Evolutionary conservation across 2,329 filamentous ascomycete genomes (phyloP).

Genomic region (Diaporthe citriasiana): DNA sequence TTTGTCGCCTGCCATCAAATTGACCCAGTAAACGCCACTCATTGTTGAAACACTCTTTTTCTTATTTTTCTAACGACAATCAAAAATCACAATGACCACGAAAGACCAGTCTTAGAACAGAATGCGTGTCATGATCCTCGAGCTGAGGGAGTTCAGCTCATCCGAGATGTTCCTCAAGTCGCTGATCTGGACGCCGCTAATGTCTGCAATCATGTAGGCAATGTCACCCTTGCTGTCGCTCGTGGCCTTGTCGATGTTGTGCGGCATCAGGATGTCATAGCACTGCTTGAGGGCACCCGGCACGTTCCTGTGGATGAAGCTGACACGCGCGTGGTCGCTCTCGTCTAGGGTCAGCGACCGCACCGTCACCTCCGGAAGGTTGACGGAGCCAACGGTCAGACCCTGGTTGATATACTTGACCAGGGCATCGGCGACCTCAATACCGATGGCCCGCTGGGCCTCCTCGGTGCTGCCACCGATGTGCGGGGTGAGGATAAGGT

Average conservation of each 20-base stretch:
- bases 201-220: conserved; percentile 97
- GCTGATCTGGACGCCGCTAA: conserved; percentile 84
- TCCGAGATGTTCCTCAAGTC: conserved; percentile 91
- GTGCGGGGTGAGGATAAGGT: conserved; percentile 95
- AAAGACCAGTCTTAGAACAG: conserved; percentile 37
- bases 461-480: conserved; percentile 99
- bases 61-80: background rate
- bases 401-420: conserved; percentile 97
- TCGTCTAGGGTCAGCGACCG: conserved; percentile 93
- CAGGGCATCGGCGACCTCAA: conserved; percentile 90
- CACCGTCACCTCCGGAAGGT: conserved; percentile 94
- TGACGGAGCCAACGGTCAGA: conserved; percentile 90
- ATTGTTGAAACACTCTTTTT: conserved; percentile 6
- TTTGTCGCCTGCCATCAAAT: conserved; percentile 7
- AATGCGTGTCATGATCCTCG: conserved; percentile 64
- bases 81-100: background rate
- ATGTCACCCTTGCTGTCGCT: conserved; percentile 95
- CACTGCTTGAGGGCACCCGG: conserved; percentile 95
- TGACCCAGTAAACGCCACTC: conserved; percentile 29
- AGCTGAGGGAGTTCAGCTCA: conserved; percentile 83
- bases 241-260: conserved; percentile 99
- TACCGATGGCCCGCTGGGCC: conserved; percentile 94
- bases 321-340: conserved; percentile 88
- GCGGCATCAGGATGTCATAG: conserved; percentile 92
- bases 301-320: conserved; percentile 97